Conservation (phyloP, 1,284 basidiomycete genomes). For the Puccinia brachypodii region DNA sequence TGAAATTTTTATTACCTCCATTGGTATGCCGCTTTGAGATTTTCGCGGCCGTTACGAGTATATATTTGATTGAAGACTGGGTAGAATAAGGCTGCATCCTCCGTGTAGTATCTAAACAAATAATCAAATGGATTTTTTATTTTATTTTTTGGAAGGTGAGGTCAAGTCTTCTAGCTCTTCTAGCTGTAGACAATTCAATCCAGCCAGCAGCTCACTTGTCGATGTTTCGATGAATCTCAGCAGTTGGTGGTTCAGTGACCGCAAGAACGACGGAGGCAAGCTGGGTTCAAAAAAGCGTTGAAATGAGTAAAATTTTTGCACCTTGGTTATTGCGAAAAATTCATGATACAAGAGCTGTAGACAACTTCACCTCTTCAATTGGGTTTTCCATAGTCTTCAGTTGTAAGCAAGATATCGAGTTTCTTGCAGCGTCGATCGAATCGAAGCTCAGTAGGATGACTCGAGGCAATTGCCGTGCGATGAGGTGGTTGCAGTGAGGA, state of each 20-base stretch:
- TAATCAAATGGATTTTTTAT: slow-evolving; percentile 4
- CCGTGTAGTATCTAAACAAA: slow-evolving; percentile 28
- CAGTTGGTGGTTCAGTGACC: background rate
- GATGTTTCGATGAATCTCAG: background rate
- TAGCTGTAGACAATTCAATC: no score
- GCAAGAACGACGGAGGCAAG: slow-evolving; percentile 2
- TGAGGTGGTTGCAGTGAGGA: background rate
- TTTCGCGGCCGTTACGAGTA: slow-evolving; percentile 24
- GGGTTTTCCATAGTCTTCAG: slow-evolving; percentile 16
- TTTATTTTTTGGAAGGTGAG: background rate
- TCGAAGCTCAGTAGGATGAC: background rate
- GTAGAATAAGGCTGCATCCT: slow-evolving; percentile 22
- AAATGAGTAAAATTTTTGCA: background rate
- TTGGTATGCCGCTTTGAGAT: slow-evolving; percentile 37
- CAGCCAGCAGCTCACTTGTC: background rate
- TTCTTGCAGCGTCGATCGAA: background rate
- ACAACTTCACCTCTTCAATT: background rate
- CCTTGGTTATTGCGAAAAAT: background rate
- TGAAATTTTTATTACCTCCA: background rate
- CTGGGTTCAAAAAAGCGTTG: background rate
- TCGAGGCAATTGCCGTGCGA: background rate
- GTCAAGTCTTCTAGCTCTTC: no score
- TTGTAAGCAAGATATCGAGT: background rate
- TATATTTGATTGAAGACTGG: slow-evolving; percentile 36
- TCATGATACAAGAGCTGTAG: background rate